Base-by-base conservation (phyloP, 495 filamentous ascomycete species). In the Bathelium albidoporum region DNA sequence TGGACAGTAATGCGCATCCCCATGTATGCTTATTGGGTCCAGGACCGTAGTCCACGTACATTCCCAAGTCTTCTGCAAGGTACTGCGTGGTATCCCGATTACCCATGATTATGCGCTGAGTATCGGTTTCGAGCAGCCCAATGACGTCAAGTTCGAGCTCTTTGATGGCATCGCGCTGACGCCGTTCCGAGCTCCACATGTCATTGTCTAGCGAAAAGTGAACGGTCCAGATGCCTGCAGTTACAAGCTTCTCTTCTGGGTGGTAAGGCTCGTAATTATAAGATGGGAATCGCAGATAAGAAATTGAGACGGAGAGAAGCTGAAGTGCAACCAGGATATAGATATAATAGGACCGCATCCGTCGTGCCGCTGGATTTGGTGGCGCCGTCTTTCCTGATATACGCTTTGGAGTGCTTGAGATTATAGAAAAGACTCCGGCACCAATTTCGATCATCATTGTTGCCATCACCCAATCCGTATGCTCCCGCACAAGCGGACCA, bases 1-100 rank as follows among this genome's bases (percentile, higher is more conserved):
- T 97, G 70, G 91, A 96, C 1, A 99, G 83, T 65, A 99, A 79
- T 4, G 92, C 94, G 7, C 86, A 80, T 60, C 95, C 95, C 95
- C 95, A 99, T 0, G 95, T 99, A 78, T 99, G 95, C 77, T 97
- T 97, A 82, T 99, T 94, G 12, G 95, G 95, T 4, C 95, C 94
- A 36, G 95, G 95, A 34, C 95, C 95, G 70, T 91, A 97, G 75
- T 99, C 95, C 24, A 91, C 90, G 72, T 97, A 99, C 92, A 97
- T 97, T 60, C 92, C 95, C 31, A 99, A 79, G 58, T 97, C 92
- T 70, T 97, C 94, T 29, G 95, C 92, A 36, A 99, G 82, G 75
- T 89, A 92, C 74, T 97, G 94, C 16, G 95, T 96, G 58, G 89
- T 87, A 74, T 99, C 95, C 69, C 93, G 89, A 76, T 97, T 99